Evolutionary conservation across 768 basidiomycete species (phyloP), one percentile per base, ranked within the genome.

Genomic region (Fomitopsis serialis): DNA sequence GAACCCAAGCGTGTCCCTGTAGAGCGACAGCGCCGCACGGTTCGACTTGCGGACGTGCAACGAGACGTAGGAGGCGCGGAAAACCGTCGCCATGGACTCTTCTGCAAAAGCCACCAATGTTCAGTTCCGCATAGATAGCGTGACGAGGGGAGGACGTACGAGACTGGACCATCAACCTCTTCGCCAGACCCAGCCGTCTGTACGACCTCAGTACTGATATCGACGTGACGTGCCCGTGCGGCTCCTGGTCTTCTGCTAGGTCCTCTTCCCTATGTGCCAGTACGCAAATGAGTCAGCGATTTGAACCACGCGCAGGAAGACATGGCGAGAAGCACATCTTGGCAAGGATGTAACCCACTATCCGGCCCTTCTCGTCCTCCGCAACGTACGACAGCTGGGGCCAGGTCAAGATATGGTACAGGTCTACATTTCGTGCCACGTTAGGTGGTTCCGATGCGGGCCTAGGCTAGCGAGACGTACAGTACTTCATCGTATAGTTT

Each of bases 41-140:
- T 98, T 98, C n/a, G 92, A 92, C 70, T 92, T 90, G 44, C 96
- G 80, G 25, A 98, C 95, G 61, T 98, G 94, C 21, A 98, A 73
- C 0, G 90, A 91, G 19, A 94, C 90, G 61, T 85, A 89, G 17
- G 82, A 69, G 0, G 93, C 94, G 34, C 81, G 79, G 73, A 95
- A 96, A n/a, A 92, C 78, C 1, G 81, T 80, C 13, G 81, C 77
- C 95, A 98, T 98, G 1, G 95, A 91, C 56, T 92, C 84, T 68
- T 98, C 95, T 95, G 63, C 23, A 25, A 15, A 13, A 29, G 10
- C 15, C 37, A 21, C 29, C 48, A 25, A 24, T 35, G 22, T n/a
- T 47, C 13, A 27, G 29, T 47, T 24, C 8, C 47, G 21, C 44
- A 48, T 21, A 29, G 25, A 37, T 21, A 32, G 27, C 15, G 23